Evolutionary conservation across 345 rosid genomes (phyloP), one percentile per base, ranked within the genome.

Genomic region (Pistacia vera): DNA sequence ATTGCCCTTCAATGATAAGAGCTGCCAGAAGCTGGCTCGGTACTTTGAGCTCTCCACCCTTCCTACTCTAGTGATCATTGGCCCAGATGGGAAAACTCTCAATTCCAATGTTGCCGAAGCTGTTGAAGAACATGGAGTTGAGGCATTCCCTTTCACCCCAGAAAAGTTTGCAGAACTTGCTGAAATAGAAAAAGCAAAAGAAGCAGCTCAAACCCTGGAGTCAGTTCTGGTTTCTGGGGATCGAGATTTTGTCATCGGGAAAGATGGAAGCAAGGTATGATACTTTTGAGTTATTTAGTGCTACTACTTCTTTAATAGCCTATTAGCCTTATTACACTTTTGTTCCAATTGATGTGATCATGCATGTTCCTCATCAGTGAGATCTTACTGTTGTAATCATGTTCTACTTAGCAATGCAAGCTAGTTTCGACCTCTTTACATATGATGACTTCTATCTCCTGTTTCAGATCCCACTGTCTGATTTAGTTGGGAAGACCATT

Each of bases 61-160:
- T 77, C 97, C 97, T 8, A 78, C 82, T 2, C 71, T 95, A 76
- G 88, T 88, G 74, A 86, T 91, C 69, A 86, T 93, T 62, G 90
- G 97, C 8, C 85, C 86, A 1, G 95, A 95, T 70, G 97, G 97
- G 30, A 90, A 90, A 77, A 91, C 89, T 73, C 73, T 82, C 44
- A 82, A 89, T 68, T 76, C 73, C 1, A 88, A 93, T 70, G 94
- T 80, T 0, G 89, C 86, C 75, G 90, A 89, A 38, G 87, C 86
- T 18, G 77, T 91, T 2, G 91, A 88, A 71, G 95, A 90, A 52
- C 82, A 89, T 73, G 95, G 95, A 30, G 52, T 63, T 62, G 65
- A 76, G 70, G 93, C 95, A 10, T 93, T 86, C 75, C 97, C 98
- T 56, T 92, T 92, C 80, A 81, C 88, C 11, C 87, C 87, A 1